Base-by-base conservation (phyloP, 768 basidiomycete genomes). In the Boletus pseudo-olivaceus region DNA sequence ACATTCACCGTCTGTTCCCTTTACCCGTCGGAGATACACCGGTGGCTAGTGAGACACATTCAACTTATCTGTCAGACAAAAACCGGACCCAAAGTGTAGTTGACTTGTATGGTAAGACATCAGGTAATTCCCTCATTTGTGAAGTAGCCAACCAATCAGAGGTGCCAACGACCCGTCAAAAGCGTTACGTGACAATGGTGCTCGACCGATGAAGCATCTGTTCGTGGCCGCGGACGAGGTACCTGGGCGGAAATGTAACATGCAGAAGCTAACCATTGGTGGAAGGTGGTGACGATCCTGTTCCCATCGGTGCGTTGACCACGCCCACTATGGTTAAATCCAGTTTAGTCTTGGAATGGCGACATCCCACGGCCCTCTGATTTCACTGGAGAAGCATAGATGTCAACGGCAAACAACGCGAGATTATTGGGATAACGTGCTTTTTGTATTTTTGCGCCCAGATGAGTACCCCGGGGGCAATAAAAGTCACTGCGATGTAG, bases 391-490 rank as follows among this genome's bases (percentile, higher is more conserved):
- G 61, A 53, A 48, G 20, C n/a, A 51, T 47, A 41, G 49, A 53
- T 38, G 55, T 58, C 51, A 57, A 39, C 46, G 39, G 54, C 55
- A 53, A 60, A 60, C 49, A 32, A 49, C 15, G 49, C 27, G 46
- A 59, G 40, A 59, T 42, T 0, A 41, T 33, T 9, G 50, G 55
- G 38, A 58, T 35, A 35, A 77, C 86, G 37, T 64, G 84, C 90
- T 94, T 93, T 76, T 94, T 94, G 75, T 83, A 91, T 68, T 79
- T 79, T 72, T 93, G 90, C 4, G 90, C 91, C 88, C 90, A 92
- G 52, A 93, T 78, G 41, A 92, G 73, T 39, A 88, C 73, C 20
- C 73, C 85, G 12, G 92, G 91, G 10, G 87, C 89, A 41, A 85
- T 66, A 66, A 93, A 85, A 10, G 84, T 85, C 20, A 88, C 78